A percentile compares a stretch with the other conserved stretches of the same genome.
These are phyloP conservation scores for Alternaria ventricosa DNA, from an alignment of 2,329 filamentous ascomycete genomes.

Conservation along the genomic window DNA sequence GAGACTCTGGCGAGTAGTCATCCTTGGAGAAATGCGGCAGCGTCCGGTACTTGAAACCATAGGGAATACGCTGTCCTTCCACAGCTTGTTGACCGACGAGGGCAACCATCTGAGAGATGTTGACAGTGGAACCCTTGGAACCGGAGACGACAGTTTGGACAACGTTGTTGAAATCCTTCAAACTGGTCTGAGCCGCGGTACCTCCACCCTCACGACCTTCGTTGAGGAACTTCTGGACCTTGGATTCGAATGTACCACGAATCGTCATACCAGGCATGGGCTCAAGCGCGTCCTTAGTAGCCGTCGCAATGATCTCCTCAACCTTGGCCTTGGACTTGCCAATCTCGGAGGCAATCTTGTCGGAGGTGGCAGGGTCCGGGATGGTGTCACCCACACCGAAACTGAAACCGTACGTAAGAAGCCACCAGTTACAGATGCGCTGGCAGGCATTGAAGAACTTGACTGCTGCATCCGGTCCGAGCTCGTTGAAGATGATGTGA, in stretches of 20 bases:
- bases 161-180: conserved; percentile 96
- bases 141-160: conserved; percentile 95
- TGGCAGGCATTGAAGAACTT: conserved; percentile 96
- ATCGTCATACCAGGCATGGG: conserved; percentile 98
- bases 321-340: conserved; percentile 83
- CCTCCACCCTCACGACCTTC: conserved; percentile 95
- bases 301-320: conserved; percentile 73
- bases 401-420: conserved; percentile 94
- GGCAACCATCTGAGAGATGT: conserved; percentile 99
- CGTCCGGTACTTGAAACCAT: conserved; percentile 98
- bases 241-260: conserved; percentile 96
- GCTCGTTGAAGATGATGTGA: conserved; percentile 95
- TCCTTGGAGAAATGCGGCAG: conserved; percentile 99
- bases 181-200: conserved; percentile 86
- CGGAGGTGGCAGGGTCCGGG: conserved; percentile 83
- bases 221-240: conserved; percentile 93
- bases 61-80: conserved; percentile 98
- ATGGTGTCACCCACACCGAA: conserved; percentile 99
- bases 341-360: conserved; percentile 83
- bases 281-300: conserved; percentile 87
- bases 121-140: conserved; percentile 98
- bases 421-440: conserved; percentile 95
- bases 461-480: conserved; percentile 84
- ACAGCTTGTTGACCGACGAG: conserved; percentile 98
- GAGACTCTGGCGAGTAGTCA: conserved; percentile 95